Evolutionary conservation across 129 eudicot species (phyloP), one percentile per base, ranked within the genome.

Genomic region (Centrapalus pauciflorus): DNA sequence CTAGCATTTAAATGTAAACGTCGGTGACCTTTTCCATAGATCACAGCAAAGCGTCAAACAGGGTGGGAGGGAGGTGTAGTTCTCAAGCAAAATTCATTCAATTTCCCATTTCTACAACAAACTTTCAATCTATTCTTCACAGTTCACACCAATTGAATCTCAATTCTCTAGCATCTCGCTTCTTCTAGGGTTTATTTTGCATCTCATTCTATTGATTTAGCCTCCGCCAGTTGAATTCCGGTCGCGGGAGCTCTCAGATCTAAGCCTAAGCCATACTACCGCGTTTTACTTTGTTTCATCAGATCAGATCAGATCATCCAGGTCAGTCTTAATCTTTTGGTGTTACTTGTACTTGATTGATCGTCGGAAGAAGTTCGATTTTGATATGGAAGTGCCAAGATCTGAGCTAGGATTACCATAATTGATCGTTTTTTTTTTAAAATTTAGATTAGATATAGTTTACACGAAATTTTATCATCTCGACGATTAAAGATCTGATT

Each of bases 181-280:
- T 26, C 8, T 69, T 54, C 72, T 74, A 74, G 79, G 79, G 79
- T 57, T 74, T 66, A 55, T 73, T 73, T 73, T 72, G 37, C 64
- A 60, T 64, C 70, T 57, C 54, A 70, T 70, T 66, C 1, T 24
- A 27, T 24, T 14, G 58, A 64, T 73, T 54, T 55, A 57, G 57
- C 79, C 62, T 68, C 58, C 64, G 56, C 24, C 72, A 40, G 21
- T 64, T 64, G 16, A 37, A 68, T 66, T 28, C 17, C 71, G 60
- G 70, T 72, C 16, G 51, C 72, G 55, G 60, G 66, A 51, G 25
- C 43, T 57, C 21, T 23, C 83, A 78, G 79, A 72, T 78, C 82
- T 38, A 50, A 54, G 19, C n/a, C 46, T 43, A 11, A 66, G 40
- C 3, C 28, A 28, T 33, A 61, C 55, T 8, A n/a, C 20, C 37